Evolutionary conservation across 306 rosid genomes (phyloP).

Genomic region (cucumber (Cucumis sativus)): Cucumber_9930_V3 NC_026660.2:22829501-22830000

Average conservation of each 20-base stretch:
- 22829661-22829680: conserved; percentile 49
- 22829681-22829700: conserved; percentile 43
- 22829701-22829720: conserved; percentile 30
- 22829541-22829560: neutral
- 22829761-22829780: conserved; percentile 75
- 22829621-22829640: conserved; percentile 32
- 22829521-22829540: conserved; percentile 66
- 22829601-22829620: neutral
- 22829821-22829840: conserved; percentile 50
- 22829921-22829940: neutral
- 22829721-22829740: neutral
- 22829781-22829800: conserved; percentile 53
- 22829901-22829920: conserved; percentile 65
- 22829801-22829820: neutral
- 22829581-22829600: neutral
- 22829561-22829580: neutral
- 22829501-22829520: neutral
- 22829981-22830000: neutral
- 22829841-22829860: conserved; percentile 55
- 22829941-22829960: neutral
- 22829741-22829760: neutral
- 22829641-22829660: conserved; percentile 84
- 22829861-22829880: conserved; percentile 43
- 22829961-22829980: neutral
- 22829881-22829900: neutral